These are phyloP conservation scores for Pelargonium cotyledonis DNA, from an alignment of 441 rosid genomes.

Conservation along the genomic window DNA sequence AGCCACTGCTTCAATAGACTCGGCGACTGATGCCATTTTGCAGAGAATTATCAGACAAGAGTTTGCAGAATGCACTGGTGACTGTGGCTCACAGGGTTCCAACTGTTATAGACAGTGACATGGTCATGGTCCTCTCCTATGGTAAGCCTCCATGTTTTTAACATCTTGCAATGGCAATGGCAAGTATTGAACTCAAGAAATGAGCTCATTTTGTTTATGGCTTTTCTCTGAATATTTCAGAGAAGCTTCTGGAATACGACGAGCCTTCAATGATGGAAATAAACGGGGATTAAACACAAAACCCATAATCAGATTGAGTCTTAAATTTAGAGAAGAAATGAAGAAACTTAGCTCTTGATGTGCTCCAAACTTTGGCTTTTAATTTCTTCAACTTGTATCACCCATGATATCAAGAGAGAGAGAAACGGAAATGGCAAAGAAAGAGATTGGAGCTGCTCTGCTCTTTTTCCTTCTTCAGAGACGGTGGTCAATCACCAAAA, in stretches of 20 bases:
- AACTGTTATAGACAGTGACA: constrained; percentile 80
- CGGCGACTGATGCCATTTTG: constrained; percentile 70
- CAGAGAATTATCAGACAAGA: constrained; percentile 68
- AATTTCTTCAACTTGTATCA: too few relatives aligned
- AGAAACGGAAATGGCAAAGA: too few relatives aligned
- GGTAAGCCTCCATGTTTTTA: constrained; percentile 32
- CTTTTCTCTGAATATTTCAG: constrained; percentile 28
- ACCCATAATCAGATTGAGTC: too few relatives aligned
- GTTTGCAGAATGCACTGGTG: constrained; percentile 62
- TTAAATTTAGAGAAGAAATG: too few relatives aligned
- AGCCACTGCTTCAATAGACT: constrained; percentile 91
- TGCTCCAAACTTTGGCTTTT: too few relatives aligned
- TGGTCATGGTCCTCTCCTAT: constrained; percentile 86
- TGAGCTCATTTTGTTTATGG: not conserved
- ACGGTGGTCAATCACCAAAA: too few relatives aligned
- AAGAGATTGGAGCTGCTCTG: too few relatives aligned
- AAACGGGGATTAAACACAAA: too few relatives aligned
- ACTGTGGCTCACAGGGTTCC: constrained; percentile 85
- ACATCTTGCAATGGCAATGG: not conserved
- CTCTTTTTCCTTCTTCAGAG: too few relatives aligned
- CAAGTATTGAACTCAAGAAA: not conserved
- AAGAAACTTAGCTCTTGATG: too few relatives aligned
- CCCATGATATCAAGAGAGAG: too few relatives aligned
- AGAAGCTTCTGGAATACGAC: constrained; percentile 61
- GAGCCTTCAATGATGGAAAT: too few relatives aligned